phyloP scores from a whole-genome alignment of 306 rosid genomes.

The Rubus idaeus region DNA sequence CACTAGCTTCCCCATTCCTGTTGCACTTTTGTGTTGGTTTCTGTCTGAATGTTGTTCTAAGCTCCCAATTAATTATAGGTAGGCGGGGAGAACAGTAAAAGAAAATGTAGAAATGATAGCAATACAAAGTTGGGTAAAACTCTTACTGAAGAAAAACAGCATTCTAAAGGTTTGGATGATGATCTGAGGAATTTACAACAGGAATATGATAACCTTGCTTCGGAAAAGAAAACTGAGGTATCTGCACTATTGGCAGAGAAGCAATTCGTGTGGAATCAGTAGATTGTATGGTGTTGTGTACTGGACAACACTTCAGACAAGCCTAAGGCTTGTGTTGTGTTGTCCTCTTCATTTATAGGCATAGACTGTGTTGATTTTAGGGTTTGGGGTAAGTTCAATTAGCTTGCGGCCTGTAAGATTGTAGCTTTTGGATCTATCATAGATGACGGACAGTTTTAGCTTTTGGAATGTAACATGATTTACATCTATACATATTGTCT shows the following conservation, averaged over 20 bases:
- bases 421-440: too few species aligned
- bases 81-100: constrained; percentile 23
- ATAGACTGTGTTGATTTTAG: constrained; percentile 17
- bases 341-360: not conserved
- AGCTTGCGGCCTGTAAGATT: not conserved
- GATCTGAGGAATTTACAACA: constrained; percentile 47
- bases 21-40: constrained; percentile 16
- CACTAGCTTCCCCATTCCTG: not conserved
- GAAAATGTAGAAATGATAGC: constrained; percentile 22
- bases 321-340: constrained; percentile 3
- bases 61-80: constrained; percentile 37
- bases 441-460: not conserved
- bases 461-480: not conserved
- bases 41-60: constrained; percentile 28
- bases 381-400: constrained; percentile 7
- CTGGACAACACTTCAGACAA: not conserved
- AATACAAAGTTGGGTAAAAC: constrained; percentile 24
- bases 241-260: constrained; percentile 70
- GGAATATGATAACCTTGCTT: constrained; percentile 58
- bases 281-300: constrained; percentile 2
- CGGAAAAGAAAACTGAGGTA: constrained; percentile 54
- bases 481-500: not conserved
- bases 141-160: constrained; percentile 27
- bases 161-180: constrained; percentile 25
- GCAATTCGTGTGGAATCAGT: constrained; percentile 81